Conservation (phyloP, 192 early-diverging fungal species). For the Paraglomus occultum region DNA sequence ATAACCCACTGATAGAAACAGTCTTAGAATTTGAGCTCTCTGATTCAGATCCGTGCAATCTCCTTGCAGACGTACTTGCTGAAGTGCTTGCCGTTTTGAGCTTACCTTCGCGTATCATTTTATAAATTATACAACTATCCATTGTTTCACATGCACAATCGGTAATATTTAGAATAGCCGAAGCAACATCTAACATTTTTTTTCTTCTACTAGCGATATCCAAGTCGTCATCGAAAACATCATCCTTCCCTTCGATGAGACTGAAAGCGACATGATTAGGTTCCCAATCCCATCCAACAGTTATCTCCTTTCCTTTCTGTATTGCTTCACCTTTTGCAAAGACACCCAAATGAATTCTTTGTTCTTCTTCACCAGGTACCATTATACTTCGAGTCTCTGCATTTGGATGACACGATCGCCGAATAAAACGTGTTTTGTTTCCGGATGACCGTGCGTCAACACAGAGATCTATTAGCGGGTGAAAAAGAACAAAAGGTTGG, state of each 20-base stretch:
- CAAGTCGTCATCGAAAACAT: conserved; percentile 32
- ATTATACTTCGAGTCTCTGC: conserved; percentile 61
- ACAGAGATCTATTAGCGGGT: conserved; percentile 62
- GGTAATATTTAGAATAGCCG: conserved; percentile 41
- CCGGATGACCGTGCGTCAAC: conserved; percentile 70
- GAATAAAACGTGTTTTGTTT: conserved; percentile 64
- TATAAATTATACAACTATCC: conserved; percentile 43
- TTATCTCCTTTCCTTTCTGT: conserved; percentile 63
- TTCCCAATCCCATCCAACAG: conserved; percentile 72
- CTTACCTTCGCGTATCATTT: conserved; percentile 38
- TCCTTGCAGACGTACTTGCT: no score
- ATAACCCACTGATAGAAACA: no score
- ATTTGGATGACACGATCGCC: conserved; percentile 68
- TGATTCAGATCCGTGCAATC: no score
- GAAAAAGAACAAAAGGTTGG: conserved; percentile 61
- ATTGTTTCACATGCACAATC: conserved; percentile 47
- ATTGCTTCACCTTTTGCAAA: conserved; percentile 57
- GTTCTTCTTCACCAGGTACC: conserved; percentile 45
- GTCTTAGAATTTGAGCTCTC: no score
- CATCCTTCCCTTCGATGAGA: conserved; percentile 29
- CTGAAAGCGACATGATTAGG: conserved; percentile 42
- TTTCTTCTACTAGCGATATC: conserved; percentile 26
- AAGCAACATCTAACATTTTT: conserved; percentile 35
- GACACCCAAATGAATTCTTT: conserved; percentile 61
- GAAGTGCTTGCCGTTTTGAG: not conserved